Base-by-base conservation (phyloP, 352 stramenopile genomes). In the Pythium vanterpoolii region DNA sequence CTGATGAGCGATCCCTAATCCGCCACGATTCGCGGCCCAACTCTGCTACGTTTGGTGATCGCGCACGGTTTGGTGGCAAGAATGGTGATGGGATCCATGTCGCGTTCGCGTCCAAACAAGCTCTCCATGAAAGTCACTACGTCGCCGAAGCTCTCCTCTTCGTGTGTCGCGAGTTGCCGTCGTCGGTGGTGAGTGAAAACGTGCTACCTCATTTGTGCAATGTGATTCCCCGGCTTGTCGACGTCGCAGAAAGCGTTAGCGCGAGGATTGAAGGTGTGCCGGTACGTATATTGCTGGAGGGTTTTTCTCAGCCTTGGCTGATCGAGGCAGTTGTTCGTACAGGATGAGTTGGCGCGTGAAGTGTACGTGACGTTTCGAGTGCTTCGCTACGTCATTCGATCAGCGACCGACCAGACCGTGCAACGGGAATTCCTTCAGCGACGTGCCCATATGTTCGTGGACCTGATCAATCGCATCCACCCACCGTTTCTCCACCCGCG, bases 331-430 rank as follows among this genome's bases (percentile, higher is more conserved):
- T 40, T 49, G 14, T 13, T 21, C 8, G 21, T 50, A 26, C 7
- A 91, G 81, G 74, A 82, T 26, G 83, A 89, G 33, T 65, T 92
- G 11, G 83, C 71, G 9, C 74, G 76, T 4, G 83, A 92, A 34
- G 79, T 92, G 26, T 90, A 92, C 58, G 78, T 92, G 14, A 71
- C 81, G 3, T 62, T 89, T 28, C 78, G 83, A 5, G 71, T 90
- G 34, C 49, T 92, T 28, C 67, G 83, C 16, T 75, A 89, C 40
- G 69, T 88, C 11, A 58, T 90, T 9, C 79, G 78, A 50, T 81
- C 68, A 7, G 49, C 89, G n/a, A 77, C 63, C 30, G 79, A 92
- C 13, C 47, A 69, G 0, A 60, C 53, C 4, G 53, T 90, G 4
- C 71, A 79, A 39, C 70, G 71, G 19, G 60, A 90, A n/a, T 61